Base-by-base conservation (phyloP, 352 stramenopile species). In the Elongisporangium anandrum region DNA sequence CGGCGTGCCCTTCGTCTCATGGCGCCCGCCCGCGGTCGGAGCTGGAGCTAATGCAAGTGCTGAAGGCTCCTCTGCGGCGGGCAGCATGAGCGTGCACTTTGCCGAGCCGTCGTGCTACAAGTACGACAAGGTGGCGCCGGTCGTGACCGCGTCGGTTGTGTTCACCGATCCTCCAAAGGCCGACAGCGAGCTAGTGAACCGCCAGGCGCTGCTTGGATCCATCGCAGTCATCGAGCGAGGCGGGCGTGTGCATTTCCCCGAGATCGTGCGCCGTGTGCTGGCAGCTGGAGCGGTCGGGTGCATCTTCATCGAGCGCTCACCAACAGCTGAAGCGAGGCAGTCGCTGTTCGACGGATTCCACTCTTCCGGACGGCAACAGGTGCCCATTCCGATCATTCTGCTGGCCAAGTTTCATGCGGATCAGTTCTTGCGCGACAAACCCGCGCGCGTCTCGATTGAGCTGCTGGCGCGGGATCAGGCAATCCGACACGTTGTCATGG, bases 261-360 rank as follows among this genome's bases (percentile, higher is more conserved):
- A 95, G 49, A 93, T 95, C 56, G 79, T 93, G 53, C 74, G 85
- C 9, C 79, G 81, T 22, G 29, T 95, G 19, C 52, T 95, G 50
- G 75, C 79, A 4, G 75, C 71, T 0, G 85, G 84, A 2, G 83
- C 87, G 38, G 67, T 74, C 16, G 85, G 80, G 17, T 88, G 86
- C 59, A 77, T 95, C 22, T 93, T 95, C 59, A 76, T 95, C 50
- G 85, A 95, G 64, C 70, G 69, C 38, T 70, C 65, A 34, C 73
- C 78, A 38, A 87, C 77, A 48, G 78, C 77, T 13, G 69, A 72
- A 8, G 73, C 72, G 55, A 86, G 75, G 48, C 81, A 91, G 48
- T 86, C 81, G 58, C 75, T 95, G 8, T 95, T 95, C 59, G 85
- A 95, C 57, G 85, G 85, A 50, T 95, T 93, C 60, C 85, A 95